Conservation (phyloP, 164 flowering plant genomes). For the Aristolochia californica region DNA sequence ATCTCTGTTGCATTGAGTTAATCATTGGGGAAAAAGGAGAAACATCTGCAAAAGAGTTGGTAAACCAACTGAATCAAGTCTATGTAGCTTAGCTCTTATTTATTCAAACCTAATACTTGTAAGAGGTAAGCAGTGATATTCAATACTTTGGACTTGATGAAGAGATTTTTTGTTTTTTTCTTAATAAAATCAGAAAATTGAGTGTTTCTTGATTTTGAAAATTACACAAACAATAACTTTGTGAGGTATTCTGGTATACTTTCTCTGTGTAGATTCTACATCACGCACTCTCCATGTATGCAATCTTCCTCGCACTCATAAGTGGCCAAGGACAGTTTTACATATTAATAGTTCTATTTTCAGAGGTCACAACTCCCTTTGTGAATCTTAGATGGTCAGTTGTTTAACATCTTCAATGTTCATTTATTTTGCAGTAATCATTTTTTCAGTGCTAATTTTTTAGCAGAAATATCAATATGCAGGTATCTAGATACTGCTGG, state of each 20-base stretch:
- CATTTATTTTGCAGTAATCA: neutral
- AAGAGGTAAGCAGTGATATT: too few species aligned
- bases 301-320: constrained; percentile 42
- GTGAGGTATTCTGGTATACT: neutral
- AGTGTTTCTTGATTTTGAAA: neutral
- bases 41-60: neutral
- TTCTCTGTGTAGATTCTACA: constrained; percentile 44
- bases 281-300: constrained; percentile 61
- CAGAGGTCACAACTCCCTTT: constrained; percentile 73
- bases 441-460: neutral
- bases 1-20: neutral
- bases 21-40: neutral
- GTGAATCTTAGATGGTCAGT: constrained; percentile 72
- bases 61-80: neutral
- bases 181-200: neutral
- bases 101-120: too few species aligned
- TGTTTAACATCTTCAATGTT: neutral
- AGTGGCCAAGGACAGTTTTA: constrained; percentile 63
- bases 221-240: neutral
- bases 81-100: neutral
- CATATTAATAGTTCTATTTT: constrained; percentile 62
- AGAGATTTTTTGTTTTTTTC: neutral
- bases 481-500: constrained; percentile 79
- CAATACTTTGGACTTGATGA: neutral
- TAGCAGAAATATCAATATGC: constrained; percentile 7